Evolutionary conservation across 768 basidiomycete species (phyloP).

Genomic region (Lactarius psammicola): DNA sequence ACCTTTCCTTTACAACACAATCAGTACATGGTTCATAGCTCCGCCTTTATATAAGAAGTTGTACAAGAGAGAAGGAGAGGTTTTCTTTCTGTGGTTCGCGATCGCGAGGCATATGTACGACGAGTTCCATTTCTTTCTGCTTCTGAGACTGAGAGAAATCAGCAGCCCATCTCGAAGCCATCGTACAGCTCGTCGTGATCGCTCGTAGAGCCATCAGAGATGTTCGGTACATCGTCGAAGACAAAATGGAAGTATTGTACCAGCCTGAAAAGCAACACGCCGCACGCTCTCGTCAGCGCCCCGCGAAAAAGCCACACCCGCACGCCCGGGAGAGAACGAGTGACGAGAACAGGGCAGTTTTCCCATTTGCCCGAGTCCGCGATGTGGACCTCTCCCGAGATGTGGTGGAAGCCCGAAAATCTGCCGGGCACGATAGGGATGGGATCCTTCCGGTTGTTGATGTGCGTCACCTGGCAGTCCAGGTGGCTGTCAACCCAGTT

Average conservation of each 20-base stretch:
- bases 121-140: neutral
- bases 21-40: too few species aligned
- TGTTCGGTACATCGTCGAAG: constrained; percentile 51
- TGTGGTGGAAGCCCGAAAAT: constrained; percentile 47
- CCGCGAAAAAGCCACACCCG: too few species aligned
- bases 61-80: neutral
- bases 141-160: neutral
- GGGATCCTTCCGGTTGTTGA: constrained; percentile 51
- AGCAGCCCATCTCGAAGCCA: constrained; percentile 26
- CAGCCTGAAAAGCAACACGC: constrained; percentile 41
- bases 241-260: constrained; percentile 54
- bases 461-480: constrained; percentile 57
- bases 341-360: constrained; percentile 16
- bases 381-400: constrained; percentile 42
- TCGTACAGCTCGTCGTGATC: constrained; percentile 27
- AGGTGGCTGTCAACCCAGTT: constrained; percentile 29
- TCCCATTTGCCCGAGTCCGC: constrained; percentile 48
- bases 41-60: too few species aligned
- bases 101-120: neutral
- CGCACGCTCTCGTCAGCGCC: neutral
- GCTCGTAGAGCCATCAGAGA: constrained; percentile 41
- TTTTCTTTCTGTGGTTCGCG: neutral
- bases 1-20: too few species aligned
- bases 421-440: constrained; percentile 40
- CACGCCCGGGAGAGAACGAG: neutral